These are phyloP conservation scores for Dictyostelium purpureum DNA, from an alignment of 78 protist genomes.

Conservation along the genomic window DNA sequence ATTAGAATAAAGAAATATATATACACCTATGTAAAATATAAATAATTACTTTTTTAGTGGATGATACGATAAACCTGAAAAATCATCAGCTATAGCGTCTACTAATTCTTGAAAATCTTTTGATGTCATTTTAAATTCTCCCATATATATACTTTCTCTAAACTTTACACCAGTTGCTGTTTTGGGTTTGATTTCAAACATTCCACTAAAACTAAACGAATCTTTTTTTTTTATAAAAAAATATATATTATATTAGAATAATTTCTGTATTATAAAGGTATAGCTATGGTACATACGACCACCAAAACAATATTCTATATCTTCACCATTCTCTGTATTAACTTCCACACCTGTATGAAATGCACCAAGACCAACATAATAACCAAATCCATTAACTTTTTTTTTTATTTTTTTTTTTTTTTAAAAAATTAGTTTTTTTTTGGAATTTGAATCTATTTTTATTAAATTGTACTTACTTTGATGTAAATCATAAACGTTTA, in stretches of 20 bases:
- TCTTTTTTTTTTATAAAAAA: no score
- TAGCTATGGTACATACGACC: no score
- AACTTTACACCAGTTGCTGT: constrained; percentile 4
- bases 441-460: background rate
- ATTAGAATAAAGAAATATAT: background rate
- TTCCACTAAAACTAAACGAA: constrained; percentile 35
- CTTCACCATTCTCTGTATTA: no score
- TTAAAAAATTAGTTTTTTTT: background rate
- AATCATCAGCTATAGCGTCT: constrained; percentile 34
- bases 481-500: constrained; percentile 68
- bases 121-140: constrained; percentile 13
- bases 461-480: background rate
- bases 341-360: constrained; percentile 63
- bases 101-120: constrained; percentile 16
- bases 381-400: constrained; percentile 8
- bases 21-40: background rate
- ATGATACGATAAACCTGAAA: constrained; percentile 41
- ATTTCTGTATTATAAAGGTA: no score
- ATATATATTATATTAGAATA: no score
- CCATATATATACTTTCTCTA: constrained; percentile 34
- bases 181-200: constrained; percentile 49
- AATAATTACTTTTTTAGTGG: constrained; percentile 29
- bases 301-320: constrained; percentile 38
- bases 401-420: background rate
- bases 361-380: constrained; percentile 47